phyloP scores from a whole-genome alignment of 1,284 basidiomycete species.

The Cryptococcus hybrid region DNA sequence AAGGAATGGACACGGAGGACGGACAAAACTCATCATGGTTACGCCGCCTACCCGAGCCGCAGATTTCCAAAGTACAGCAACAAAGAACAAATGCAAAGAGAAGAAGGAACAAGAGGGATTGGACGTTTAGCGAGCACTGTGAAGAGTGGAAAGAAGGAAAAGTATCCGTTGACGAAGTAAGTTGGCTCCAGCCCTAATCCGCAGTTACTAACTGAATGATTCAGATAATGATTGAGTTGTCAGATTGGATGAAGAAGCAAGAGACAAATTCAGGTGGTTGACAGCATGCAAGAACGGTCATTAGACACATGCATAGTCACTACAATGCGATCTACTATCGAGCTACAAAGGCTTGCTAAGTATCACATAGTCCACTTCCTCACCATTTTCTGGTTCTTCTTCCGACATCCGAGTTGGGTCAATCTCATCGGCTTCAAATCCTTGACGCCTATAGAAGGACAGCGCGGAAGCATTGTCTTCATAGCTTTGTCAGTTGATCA shows the following conservation, averaged over 20 bases:
- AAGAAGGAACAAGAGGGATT: conserved; percentile 22
- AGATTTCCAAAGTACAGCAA: background rate
- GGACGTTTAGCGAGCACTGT: conserved; percentile 29
- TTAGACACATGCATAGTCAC: background rate
- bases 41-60: conserved; percentile 2
- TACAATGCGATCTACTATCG: background rate
- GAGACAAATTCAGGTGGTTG: background rate
- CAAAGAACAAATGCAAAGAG: background rate
- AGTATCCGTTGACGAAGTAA: background rate
- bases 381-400: conserved; percentile 20
- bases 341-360: conserved; percentile 24
- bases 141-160: background rate
- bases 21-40: conserved; percentile 7
- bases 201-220: background rate
- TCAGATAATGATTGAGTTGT: conserved; percentile 11
- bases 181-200: background rate
- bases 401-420: conserved; percentile 40
- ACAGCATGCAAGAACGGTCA: background rate
- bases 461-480: conserved; percentile 17
- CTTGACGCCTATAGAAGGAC: conserved; percentile 34
- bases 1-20: conserved; percentile 5
- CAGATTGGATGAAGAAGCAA: conserved; percentile 2
- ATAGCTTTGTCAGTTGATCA: background rate
- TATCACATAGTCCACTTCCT: conserved; percentile 30
- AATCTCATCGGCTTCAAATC: conserved; percentile 44